Base-by-base conservation (phyloP, 2,329 filamentous ascomycete genomes). In the Penicillium sp. region DNA sequence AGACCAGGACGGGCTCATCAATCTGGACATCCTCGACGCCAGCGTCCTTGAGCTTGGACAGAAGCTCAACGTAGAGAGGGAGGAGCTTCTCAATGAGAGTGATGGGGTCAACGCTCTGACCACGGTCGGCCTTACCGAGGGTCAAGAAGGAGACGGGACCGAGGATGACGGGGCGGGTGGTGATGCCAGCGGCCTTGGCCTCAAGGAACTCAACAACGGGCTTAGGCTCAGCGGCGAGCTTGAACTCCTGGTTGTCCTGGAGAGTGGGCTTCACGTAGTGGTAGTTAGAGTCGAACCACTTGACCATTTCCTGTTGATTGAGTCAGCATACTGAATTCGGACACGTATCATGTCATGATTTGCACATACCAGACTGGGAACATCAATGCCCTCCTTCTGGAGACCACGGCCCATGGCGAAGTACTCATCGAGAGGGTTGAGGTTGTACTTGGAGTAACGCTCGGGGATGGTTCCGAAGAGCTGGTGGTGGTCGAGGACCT, bases 271-370 rank as follows among this genome's bases (percentile, higher is more conserved):
- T 97, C 82, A 97, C 94, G 80, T 99, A 99, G 86, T 97, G 94
- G 88, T 99, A 99, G 89, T 99, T 99, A 67, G 92, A 96, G 85
- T 99, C 94, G 77, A 99, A 99, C 94, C 94, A 99, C 86, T 99
- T 99, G 72, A 99, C 94, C 94, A 99, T 99, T 86, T 99, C 94
- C 82, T 83, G 59, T 31, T 59, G 9, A 60, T n/a, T 45, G 54
- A 45, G 40, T 52, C 40, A 52, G 50, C 16, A 46, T 34, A 15
- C 27, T 27, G 21, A 4, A 44, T 45, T 16, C 3, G 15, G 5
- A 33, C 13, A n/a, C 3, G 4, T 50, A 13, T 13, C 31, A 23
- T 40, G 19, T 33, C n/a, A 36, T 36, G 11, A 27, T 27, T 23
- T 33, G 27, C 11, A 75, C 80, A 71, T 78, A 84, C 82, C 80